A percentile compares a stretch with the other conserved stretches of the same genome.
These are phyloP conservation scores for Lactarius deliciosus DNA, from an alignment of 768 basidiomycete genomes.

Conservation along the genomic window DNA sequence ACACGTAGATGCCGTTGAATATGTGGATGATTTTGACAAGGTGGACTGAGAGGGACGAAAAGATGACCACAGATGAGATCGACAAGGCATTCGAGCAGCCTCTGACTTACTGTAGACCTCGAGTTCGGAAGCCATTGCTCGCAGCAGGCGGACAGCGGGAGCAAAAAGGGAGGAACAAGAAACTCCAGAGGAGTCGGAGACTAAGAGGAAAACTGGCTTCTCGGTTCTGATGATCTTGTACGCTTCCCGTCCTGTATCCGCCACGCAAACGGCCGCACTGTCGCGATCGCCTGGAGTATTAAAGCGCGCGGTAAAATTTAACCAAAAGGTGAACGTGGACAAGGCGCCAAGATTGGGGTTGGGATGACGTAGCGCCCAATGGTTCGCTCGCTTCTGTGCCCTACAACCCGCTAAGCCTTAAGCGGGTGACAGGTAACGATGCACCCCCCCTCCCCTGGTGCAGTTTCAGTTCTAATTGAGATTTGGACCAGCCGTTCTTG, in stretches of 20 bases:
- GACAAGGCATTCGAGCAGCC: not conserved
- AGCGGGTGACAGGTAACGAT: constrained; percentile 10
- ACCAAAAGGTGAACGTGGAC: not conserved
- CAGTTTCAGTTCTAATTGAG: constrained; percentile 5
- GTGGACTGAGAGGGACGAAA: constrained; percentile 1
- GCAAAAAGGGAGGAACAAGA: not conserved
- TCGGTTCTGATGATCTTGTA: constrained; percentile 7
- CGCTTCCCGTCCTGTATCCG: constrained; percentile 3
- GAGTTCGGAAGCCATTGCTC: constrained; percentile 11
- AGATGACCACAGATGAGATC: not conserved
- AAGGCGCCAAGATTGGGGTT: constrained; percentile 8
- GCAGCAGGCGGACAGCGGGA: not conserved
- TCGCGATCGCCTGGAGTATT: not conserved
- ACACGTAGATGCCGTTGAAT: constrained; percentile 26
- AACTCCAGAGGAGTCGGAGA: constrained; percentile 1
- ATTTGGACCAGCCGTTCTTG: not conserved
- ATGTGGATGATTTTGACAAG: constrained; percentile 24
- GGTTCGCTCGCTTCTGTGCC: constrained; percentile 6
- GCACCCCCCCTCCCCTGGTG: not conserved
- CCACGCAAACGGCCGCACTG: constrained; percentile 3
- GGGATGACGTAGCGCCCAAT: not conserved
- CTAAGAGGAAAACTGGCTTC: constrained; percentile 18
- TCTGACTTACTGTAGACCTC: constrained; percentile 18
- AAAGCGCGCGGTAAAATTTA: constrained; percentile 2
- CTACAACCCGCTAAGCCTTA: constrained; percentile 4